Percentiles rank a stretch among this genome's conserved stretches.
Evolutionary conservation across 352 stramenopile genomes (phyloP).

Genomic region (Pythium myriotylum): DNA sequence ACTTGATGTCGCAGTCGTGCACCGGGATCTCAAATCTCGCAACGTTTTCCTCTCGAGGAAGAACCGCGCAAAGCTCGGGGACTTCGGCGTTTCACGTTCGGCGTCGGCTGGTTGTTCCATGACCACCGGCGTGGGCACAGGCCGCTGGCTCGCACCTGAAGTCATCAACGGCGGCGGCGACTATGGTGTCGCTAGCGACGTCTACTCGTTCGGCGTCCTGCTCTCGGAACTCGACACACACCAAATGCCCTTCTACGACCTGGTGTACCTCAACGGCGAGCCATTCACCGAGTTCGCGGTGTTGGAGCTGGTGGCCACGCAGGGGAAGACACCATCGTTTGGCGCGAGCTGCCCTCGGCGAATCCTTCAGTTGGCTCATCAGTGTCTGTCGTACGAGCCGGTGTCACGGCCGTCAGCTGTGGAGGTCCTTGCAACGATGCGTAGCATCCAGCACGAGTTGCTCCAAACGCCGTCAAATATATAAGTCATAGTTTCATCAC

Average conservation of each 20-base stretch:
- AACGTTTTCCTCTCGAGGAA: slow-evolving; percentile 18
- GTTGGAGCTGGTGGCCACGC: slow-evolving; percentile 6
- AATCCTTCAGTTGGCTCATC: not conserved
- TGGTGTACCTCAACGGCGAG: slow-evolving; percentile 1
- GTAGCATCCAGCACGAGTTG: not conserved
- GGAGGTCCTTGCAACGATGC: not conserved
- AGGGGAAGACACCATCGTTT: slow-evolving; percentile 6
- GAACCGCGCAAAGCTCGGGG: slow-evolving; percentile 15
- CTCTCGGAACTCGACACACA: slow-evolving; percentile 23
- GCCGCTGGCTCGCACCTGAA: slow-evolving; percentile 18
- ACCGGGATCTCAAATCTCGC: slow-evolving; percentile 26
- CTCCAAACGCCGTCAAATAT: no score
- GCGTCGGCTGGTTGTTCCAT: slow-evolving; percentile 14
- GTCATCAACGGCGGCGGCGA: slow-evolving; percentile 11
- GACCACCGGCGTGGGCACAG: no score
- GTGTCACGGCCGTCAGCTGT: not conserved
- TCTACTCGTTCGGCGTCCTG: slow-evolving; percentile 25
- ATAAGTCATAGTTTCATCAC: no score
- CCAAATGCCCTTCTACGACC: slow-evolving; percentile 19
- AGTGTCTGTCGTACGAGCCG: slow-evolving; percentile 17
- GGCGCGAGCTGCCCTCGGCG: not conserved
- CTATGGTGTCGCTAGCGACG: slow-evolving; percentile 9
- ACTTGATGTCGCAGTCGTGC: not conserved
- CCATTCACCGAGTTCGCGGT: slow-evolving; percentile 14
- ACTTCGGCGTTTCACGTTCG: slow-evolving; percentile 19